Evolutionary conservation across 306 rosid species (phyloP).

Genomic region (Castanea mollissima): DNA sequence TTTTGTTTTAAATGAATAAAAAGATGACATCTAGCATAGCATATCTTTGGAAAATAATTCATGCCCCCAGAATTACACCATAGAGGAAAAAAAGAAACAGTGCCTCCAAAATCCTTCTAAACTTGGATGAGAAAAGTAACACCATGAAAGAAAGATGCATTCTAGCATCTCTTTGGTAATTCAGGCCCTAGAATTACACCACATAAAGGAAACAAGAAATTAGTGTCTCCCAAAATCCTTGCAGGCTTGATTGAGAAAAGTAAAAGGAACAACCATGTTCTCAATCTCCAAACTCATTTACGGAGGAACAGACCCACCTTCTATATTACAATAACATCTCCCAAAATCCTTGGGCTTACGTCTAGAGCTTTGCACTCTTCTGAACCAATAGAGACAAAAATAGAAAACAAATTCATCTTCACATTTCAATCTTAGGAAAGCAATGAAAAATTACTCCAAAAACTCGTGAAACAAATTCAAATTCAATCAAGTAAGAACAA

Average conservation of each 20-base stretch:
- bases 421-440: not conserved
- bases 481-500: not conserved
- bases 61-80: not conserved
- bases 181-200: not conserved
- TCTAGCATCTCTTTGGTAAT: too few relatives aligned
- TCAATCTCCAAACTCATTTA: not conserved
- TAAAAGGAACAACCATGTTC: not conserved
- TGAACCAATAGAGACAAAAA: not conserved
- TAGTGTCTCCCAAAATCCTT: not conserved
- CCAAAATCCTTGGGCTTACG: too few relatives aligned
- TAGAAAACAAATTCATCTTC: not conserved
- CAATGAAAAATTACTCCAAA: not conserved
- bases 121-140: not conserved
- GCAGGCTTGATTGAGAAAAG: not conserved
- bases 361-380: not conserved
- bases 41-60: too few relatives aligned
- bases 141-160: not conserved
- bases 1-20: not conserved
- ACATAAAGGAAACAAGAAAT: not conserved
- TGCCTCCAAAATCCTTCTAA: not conserved
- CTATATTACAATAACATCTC: not conserved
- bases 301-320: not conserved
- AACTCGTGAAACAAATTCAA: conserved; percentile 10
- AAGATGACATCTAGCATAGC: not conserved
- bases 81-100: not conserved